Percentiles rank a stretch among this genome's conserved stretches.
Evolutionary conservation across 2,329 filamentous ascomycete species (phyloP).

Genomic region (Proliferodiscus dingleyae): DNA sequence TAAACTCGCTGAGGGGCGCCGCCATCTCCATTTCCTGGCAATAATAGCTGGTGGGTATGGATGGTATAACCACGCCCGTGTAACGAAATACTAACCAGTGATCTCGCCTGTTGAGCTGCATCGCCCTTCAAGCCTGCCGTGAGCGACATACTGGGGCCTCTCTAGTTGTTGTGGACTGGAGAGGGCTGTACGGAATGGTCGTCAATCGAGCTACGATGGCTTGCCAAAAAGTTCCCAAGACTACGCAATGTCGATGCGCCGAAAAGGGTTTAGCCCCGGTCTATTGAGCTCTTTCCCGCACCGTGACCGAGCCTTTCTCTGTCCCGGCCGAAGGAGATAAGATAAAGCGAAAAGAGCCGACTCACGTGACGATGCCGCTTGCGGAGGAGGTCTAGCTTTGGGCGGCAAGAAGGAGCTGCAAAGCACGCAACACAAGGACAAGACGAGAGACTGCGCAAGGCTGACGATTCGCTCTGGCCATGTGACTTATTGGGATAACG

Average conservation of each 20-base stretch:
- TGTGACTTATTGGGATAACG: too few species aligned
- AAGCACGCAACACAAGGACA: too few species aligned
- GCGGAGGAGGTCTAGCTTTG: too few species aligned
- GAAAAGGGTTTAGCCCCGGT: not conserved
- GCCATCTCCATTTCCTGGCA: too few species aligned
- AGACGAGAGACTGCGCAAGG: too few species aligned
- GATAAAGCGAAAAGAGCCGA: not conserved
- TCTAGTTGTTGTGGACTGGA: not conserved
- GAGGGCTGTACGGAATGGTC: too few species aligned
- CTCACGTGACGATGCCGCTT: not conserved
- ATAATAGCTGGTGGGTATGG: too few species aligned
- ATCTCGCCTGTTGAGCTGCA: constrained; percentile 28
- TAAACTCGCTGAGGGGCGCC: too few species aligned
- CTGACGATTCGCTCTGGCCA: too few species aligned
- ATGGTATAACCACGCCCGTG: constrained; percentile 4
- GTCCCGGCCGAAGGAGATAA: not conserved
- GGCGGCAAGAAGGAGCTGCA: too few species aligned
- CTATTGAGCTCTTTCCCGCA: not conserved
- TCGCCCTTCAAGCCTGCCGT: constrained; percentile 25
- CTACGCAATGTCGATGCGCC: not conserved
- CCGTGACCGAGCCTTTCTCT: too few species aligned
- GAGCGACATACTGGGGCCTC: constrained; percentile 25
- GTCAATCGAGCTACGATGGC: too few species aligned
- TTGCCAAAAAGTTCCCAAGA: not conserved
- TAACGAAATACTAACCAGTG: constrained; percentile 25